phyloP scores from a whole-genome alignment of 257 asterid species.

The Scutellaria minor region DNA sequence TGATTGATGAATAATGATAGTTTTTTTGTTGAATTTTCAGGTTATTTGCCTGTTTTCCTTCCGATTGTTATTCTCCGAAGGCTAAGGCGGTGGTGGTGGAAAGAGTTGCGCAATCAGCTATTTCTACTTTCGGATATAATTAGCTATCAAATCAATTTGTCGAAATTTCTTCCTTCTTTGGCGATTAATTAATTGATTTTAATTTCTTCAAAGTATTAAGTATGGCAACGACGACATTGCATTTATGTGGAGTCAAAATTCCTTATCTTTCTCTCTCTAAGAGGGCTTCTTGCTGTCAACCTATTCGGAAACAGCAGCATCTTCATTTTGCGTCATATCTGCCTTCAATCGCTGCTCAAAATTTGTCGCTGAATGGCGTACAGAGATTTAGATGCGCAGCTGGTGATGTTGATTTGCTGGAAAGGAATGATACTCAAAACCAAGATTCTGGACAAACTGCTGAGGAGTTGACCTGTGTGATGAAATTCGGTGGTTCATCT shows the following conservation, averaged over 20 bases:
- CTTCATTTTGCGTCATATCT: slow-evolving; percentile 36
- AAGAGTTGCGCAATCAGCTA: slow-evolving; percentile 29
- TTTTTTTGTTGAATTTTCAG: slow-evolving; percentile 36
- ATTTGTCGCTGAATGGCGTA: slow-evolving; percentile 37
- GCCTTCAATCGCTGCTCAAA: slow-evolving; percentile 36
- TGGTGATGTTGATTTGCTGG: slow-evolving; percentile 46
- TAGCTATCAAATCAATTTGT: background rate
- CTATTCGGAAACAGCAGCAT: slow-evolving; percentile 32
- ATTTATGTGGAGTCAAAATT: slow-evolving; percentile 52
- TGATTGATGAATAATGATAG: slow-evolving; percentile 13
- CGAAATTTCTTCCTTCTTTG: slow-evolving; percentile 16
- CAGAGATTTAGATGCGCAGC: slow-evolving; percentile 43
- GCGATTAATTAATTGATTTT: background rate
- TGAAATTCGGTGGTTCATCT: slow-evolving; percentile 95
- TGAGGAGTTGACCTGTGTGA: slow-evolving; percentile 49
- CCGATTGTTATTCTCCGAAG: slow-evolving; percentile 13
- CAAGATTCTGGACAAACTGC: slow-evolving; percentile 40
- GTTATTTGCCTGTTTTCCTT: slow-evolving; percentile 23
- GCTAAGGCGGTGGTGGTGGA: slow-evolving; percentile 15
- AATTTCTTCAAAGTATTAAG: background rate
- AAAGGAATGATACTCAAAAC: slow-evolving; percentile 38
- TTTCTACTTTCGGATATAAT: slow-evolving; percentile 30
- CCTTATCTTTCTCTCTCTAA: slow-evolving; percentile 36
- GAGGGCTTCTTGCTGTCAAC: slow-evolving; percentile 38
- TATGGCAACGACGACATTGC: slow-evolving; percentile 63